Evolutionary conservation across 2,329 filamentous ascomycete species (phyloP).

Genomic region (Hymenoscyphus fructigenus): DNA sequence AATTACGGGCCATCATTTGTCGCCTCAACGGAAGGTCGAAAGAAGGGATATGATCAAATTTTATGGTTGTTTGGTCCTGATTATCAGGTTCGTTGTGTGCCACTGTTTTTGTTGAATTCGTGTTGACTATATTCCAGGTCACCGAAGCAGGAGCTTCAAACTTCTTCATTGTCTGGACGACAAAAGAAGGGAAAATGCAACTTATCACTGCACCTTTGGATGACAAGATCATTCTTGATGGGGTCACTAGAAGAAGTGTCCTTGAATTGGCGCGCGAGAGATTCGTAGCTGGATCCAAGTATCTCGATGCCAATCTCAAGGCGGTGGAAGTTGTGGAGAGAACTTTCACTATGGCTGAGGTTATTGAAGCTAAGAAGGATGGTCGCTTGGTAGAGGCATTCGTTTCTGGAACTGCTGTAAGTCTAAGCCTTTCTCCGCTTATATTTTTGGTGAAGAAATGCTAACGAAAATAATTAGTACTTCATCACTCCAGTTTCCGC

Average conservation of each 20-base stretch:
- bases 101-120: background rate
- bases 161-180: constrained; percentile 82
- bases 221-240: constrained; percentile 80
- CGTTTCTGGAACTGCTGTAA: constrained; percentile 72
- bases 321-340: constrained; percentile 74
- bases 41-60: constrained; percentile 78
- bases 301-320: constrained; percentile 33
- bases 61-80: constrained; percentile 80
- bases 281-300: constrained; percentile 44
- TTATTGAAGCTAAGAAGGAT: constrained; percentile 69
- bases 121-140: constrained; percentile 51
- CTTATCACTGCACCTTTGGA: constrained; percentile 82
- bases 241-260: constrained; percentile 77
- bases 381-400: constrained; percentile 82
- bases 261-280: constrained; percentile 69
- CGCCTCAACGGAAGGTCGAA: constrained; percentile 70
- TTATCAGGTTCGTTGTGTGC: constrained; percentile 40
- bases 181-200: constrained; percentile 61
- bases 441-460: background rate
- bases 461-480: constrained; percentile 43
- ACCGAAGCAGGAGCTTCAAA: constrained; percentile 92
- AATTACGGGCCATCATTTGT: constrained; percentile 87
- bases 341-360: constrained; percentile 76
- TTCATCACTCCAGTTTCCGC: constrained; percentile 69
- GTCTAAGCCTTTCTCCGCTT: background rate